Evolutionary conservation across 495 filamentous ascomycete genomes (phyloP).

Genomic region (Penicillium parvum): DNA sequence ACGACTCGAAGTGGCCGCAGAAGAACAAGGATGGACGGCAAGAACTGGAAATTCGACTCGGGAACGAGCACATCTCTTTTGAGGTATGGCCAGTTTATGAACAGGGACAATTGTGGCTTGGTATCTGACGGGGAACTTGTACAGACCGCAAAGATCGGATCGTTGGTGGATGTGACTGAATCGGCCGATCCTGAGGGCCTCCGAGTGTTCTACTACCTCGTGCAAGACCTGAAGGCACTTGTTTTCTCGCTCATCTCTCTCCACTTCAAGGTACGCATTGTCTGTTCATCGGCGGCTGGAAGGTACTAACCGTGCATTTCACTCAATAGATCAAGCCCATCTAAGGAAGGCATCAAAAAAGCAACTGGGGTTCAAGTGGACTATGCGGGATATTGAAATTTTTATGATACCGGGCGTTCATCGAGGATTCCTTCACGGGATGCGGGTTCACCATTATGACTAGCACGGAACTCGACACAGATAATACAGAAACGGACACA

Average conservation of each 20-base stretch:
- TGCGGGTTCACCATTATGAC: constrained; percentile 3
- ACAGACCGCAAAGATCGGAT: constrained; percentile 98
- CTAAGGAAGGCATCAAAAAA: too few relatives aligned
- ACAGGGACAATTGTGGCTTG: neutral
- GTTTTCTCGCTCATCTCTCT: constrained; percentile 94
- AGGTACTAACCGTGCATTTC: neutral
- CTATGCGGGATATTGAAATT: constrained; percentile 6
- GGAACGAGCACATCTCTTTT: constrained; percentile 96
- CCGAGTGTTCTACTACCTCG: constrained; percentile 98
- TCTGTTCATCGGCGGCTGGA: neutral
- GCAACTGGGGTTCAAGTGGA: too few relatives aligned
- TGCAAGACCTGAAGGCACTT: constrained; percentile 94
- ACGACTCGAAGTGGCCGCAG: constrained; percentile 98
- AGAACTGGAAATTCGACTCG: constrained; percentile 91
- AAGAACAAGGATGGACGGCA: constrained; percentile 99
- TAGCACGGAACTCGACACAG: constrained; percentile 7
- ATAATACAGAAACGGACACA: constrained; percentile 1
- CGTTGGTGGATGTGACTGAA: constrained; percentile 92
- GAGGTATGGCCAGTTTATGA: constrained; percentile 54
- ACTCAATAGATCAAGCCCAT: constrained; percentile 71
- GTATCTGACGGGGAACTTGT: constrained; percentile 1
- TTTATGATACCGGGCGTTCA: constrained; percentile 29
- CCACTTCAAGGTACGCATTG: constrained; percentile 78
- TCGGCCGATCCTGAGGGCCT: constrained; percentile 95
- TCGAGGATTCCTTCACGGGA: constrained; percentile 6